A percentile compares a stretch with the other conserved stretches of the same genome.
phyloP scores from a whole-genome alignment of 78 protist species.

The Dictyostelium intermedium region DNA sequence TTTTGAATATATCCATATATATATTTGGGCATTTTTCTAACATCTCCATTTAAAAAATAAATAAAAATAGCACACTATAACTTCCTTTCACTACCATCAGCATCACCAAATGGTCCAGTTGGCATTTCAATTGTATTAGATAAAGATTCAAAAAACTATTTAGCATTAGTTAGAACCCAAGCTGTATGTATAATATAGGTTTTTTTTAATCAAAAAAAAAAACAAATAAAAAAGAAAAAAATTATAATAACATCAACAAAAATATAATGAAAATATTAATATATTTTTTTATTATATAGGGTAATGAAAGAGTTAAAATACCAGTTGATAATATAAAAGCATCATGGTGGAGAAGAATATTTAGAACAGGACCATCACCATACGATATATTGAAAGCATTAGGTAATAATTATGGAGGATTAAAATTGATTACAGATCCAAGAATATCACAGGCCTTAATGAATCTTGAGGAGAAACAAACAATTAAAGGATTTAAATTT shows the following conservation, averaged over 20 bases:
- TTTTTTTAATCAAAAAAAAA: not conserved
- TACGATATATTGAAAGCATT: conserved; percentile 56
- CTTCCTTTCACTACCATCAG: conserved; percentile 11
- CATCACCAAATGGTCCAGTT: conserved; percentile 51
- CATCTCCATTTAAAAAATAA: not conserved
- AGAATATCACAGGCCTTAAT: conserved; percentile 71
- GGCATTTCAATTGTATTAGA: conserved; percentile 39
- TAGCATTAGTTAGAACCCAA: conserved; percentile 45
- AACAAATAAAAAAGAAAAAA: not conserved
- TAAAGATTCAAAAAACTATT: conserved; percentile 28
- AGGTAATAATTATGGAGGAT: not conserved
- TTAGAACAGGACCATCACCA: conserved; percentile 77
- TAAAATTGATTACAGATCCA: conserved; percentile 50
- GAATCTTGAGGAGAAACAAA: conserved; percentile 75
- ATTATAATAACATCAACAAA: not conserved
- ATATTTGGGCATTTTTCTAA: not conserved
- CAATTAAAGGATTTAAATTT: conserved; percentile 82
- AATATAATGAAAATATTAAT: not conserved
- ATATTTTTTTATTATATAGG: conserved; percentile 17
- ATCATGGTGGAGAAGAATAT: conserved; percentile 82
- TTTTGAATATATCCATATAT: no score
- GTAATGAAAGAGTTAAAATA: conserved; percentile 60
- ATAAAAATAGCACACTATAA: conserved; percentile 24
- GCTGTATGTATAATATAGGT: conserved; percentile 52
- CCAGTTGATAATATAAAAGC: conserved; percentile 54